phyloP scores from a whole-genome alignment of 495 filamentous ascomycete genomes.

The Xylaria telfairii region DNA sequence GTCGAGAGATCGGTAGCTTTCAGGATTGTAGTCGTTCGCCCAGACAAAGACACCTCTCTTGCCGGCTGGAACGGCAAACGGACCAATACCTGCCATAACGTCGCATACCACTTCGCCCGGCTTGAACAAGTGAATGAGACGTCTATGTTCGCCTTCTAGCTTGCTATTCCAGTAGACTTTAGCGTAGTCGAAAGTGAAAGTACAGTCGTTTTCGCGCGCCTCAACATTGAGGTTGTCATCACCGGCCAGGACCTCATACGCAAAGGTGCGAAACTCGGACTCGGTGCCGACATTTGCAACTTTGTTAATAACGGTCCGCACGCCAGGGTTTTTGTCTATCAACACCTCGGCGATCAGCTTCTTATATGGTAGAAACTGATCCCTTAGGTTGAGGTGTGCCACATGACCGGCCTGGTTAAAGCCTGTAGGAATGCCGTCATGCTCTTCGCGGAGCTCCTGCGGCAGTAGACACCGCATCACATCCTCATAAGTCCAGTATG shows the following conservation, averaged over 20 bases:
- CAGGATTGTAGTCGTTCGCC: slow-evolving; percentile 97
- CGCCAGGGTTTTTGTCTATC: slow-evolving; percentile 79
- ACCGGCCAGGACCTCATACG: slow-evolving; percentile 89
- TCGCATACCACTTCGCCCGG: slow-evolving; percentile 90
- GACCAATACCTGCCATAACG: slow-evolving; percentile 97
- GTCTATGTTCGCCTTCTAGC: slow-evolving; percentile 84
- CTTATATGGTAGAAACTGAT: slow-evolving; percentile 81
- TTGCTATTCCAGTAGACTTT: slow-evolving; percentile 98
- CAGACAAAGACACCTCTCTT: slow-evolving; percentile 91
- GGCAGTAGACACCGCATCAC: slow-evolving; percentile 82
- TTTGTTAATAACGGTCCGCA: slow-evolving; percentile 95
- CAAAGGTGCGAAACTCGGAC: slow-evolving; percentile 90
- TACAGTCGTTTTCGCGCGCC: slow-evolving; percentile 66
- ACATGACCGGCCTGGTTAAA: slow-evolving; percentile 91
- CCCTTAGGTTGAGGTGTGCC: slow-evolving; percentile 89
- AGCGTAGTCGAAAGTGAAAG: slow-evolving; percentile 74
- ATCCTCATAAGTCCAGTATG: slow-evolving; percentile 84
- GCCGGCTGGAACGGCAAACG: slow-evolving; percentile 91
- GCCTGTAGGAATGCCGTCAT: slow-evolving; percentile 81
- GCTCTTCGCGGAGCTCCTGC: slow-evolving; percentile 56
- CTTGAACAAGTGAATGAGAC: slow-evolving; percentile 77
- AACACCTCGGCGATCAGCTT: slow-evolving; percentile 81
- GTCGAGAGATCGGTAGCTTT: slow-evolving; percentile 73
- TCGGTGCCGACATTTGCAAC: slow-evolving; percentile 82
- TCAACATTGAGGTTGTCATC: slow-evolving; percentile 80